Percentiles rank a stretch among this genome's conserved stretches.
Evolutionary conservation across 2,329 filamentous ascomycete species (phyloP).

Genomic region (Neofusicoccum umdonicola): DNA sequence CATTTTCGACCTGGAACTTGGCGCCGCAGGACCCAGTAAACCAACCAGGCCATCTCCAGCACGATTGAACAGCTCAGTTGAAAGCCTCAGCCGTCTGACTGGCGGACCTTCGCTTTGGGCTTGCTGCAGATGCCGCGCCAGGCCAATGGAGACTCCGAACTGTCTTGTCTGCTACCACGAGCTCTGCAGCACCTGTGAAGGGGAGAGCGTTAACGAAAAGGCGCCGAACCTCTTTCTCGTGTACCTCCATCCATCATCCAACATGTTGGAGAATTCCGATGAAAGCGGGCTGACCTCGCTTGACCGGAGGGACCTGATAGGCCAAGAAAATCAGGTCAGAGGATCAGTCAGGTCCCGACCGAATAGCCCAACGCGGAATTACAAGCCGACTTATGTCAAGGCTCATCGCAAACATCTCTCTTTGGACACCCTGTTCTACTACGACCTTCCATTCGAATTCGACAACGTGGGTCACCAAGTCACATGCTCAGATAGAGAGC

Average conservation of each 20-base stretch:
- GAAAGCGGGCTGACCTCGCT: not conserved
- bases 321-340: not conserved
- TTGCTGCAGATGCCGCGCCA: slow-evolving; percentile 14
- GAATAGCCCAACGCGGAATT: not conserved
- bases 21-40: not conserved
- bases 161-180: slow-evolving; percentile 15
- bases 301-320: not conserved
- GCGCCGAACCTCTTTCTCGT: not conserved
- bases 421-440: slow-evolving; percentile 10
- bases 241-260: not conserved
- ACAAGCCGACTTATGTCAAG: not conserved
- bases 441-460: slow-evolving; percentile 11
- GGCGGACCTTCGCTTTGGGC: not conserved
- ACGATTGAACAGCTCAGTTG: not conserved
- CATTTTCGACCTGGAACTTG: not conserved
- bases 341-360: not conserved
- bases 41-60: not conserved
- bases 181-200: not conserved
- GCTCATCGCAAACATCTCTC: slow-evolving; percentile 4
- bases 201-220: not conserved
- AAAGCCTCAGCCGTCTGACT: not conserved
- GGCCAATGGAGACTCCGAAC: slow-evolving; percentile 5
- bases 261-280: not conserved
- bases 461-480: not conserved
- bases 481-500: not conserved